phyloP scores from a whole-genome alignment of 1,284 basidiomycete genomes.

The Heterobasidion occidentale region DNA sequence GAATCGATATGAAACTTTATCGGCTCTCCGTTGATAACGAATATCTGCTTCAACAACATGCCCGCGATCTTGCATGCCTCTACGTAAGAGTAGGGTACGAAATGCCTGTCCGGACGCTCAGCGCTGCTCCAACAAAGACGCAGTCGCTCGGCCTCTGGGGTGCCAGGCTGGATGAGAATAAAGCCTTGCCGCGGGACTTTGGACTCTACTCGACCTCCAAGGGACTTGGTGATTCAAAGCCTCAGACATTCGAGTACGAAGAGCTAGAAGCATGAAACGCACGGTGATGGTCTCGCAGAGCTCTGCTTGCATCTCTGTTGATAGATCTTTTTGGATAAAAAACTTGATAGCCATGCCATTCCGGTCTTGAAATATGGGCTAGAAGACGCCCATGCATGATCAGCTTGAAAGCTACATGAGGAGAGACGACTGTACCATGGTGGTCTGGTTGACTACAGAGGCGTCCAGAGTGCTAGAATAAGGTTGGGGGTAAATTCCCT shows the following conservation, averaged over 20 bases:
- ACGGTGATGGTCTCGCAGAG: constrained; percentile 65
- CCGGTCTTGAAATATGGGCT: constrained; percentile 62
- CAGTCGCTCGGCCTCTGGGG: constrained; percentile 63
- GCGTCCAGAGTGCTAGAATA: constrained; percentile 8
- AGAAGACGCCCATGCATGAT: neutral
- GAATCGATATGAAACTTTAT: constrained; percentile 71
- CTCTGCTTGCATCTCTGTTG: constrained; percentile 55
- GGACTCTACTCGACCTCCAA: constrained; percentile 66
- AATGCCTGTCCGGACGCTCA: constrained; percentile 64
- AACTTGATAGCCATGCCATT: constrained; percentile 65
- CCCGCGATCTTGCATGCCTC: constrained; percentile 71
- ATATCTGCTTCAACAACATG: constrained; percentile 65
- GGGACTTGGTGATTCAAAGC: constrained; percentile 29
- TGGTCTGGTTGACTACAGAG: neutral
- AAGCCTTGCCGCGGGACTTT: constrained; percentile 72
- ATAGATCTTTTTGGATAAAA: constrained; percentile 73
- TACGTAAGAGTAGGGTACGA: constrained; percentile 72
- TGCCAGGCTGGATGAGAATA: constrained; percentile 59
- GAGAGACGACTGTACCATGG: constrained; percentile 6
- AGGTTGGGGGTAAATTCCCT: constrained; percentile 16
- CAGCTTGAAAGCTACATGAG: neutral
- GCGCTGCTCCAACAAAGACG: constrained; percentile 55
- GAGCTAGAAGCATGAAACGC: constrained; percentile 13
- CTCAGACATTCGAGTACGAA: constrained; percentile 3
- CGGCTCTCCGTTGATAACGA: constrained; percentile 50